Evolutionary conservation across 345 rosid genomes (phyloP).

Genomic region (Salix koriyanagi): DNA sequence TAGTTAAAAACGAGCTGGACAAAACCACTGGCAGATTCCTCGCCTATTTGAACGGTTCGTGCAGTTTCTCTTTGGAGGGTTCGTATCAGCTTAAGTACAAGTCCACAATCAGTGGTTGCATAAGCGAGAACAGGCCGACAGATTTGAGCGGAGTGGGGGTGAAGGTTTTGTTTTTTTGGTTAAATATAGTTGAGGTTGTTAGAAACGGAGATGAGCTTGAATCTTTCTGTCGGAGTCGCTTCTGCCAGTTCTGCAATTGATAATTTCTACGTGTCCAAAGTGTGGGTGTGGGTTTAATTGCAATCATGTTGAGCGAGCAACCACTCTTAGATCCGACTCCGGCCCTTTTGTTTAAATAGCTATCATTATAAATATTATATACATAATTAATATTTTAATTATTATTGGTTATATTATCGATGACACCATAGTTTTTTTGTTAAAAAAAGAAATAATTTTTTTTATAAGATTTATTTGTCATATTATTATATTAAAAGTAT

Average conservation of each 20-base stretch:
- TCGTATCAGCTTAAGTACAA: slow-evolving; percentile 77
- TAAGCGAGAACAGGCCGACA: slow-evolving; percentile 55
- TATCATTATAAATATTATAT: too few species aligned
- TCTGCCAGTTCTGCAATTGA: slow-evolving; percentile 70
- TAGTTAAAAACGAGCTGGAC: too few species aligned
- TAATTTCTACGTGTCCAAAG: slow-evolving; percentile 83
- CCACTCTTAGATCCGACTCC: slow-evolving; percentile 36
- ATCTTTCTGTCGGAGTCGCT: slow-evolving; percentile 86
- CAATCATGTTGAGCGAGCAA: slow-evolving; percentile 21
- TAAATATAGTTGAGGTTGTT: slow-evolving; percentile 77
- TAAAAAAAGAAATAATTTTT: too few species aligned
- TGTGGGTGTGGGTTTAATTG: slow-evolving; percentile 93
- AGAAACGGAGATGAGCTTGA: slow-evolving; percentile 57
- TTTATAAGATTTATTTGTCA: too few species aligned
- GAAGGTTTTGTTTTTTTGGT: slow-evolving; percentile 80
- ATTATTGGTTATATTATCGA: too few species aligned
- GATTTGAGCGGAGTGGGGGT: slow-evolving; percentile 74
- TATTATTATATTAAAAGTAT: too few species aligned
- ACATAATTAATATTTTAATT: too few species aligned
- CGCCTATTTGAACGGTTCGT: slow-evolving; percentile 49
- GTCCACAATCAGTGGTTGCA: slow-evolving; percentile 65
- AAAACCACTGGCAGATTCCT: too few species aligned
- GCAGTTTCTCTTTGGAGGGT: slow-evolving; percentile 82
- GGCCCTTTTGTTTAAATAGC: slow-evolving; percentile 39
- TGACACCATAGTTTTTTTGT: too few species aligned